These are phyloP conservation scores for Gryganskiella cystojenkinii DNA, from an alignment of 192 early-diverging fungal genomes.

Conservation along the genomic window DNA sequence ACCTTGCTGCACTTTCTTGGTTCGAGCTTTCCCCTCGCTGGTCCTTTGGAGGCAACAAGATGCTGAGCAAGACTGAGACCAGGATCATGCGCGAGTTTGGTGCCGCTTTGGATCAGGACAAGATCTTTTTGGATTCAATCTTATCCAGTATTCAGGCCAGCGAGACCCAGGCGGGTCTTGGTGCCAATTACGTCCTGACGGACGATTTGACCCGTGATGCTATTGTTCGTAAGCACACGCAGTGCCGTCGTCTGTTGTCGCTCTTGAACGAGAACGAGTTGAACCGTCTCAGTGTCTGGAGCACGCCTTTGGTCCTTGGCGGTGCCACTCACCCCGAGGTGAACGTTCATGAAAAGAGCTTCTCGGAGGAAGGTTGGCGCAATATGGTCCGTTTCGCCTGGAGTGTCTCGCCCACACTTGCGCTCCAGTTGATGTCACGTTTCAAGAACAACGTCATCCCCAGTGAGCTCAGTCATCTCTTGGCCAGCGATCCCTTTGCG, in stretches of 20 bases:
- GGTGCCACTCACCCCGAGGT: slow-evolving; percentile 25
- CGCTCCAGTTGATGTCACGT: slow-evolving; percentile 79
- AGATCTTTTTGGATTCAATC: slow-evolving; percentile 64
- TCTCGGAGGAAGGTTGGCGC: slow-evolving; percentile 78
- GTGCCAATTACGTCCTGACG: slow-evolving; percentile 34
- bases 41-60: slow-evolving; percentile 82
- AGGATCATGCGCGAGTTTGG: slow-evolving; percentile 75
- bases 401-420: slow-evolving; percentile 83
- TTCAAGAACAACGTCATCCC: slow-evolving; percentile 79
- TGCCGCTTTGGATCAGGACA: slow-evolving; percentile 68
- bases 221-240: slow-evolving; percentile 59
- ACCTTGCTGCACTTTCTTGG: slow-evolving; percentile 84
- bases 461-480: slow-evolving; percentile 70
- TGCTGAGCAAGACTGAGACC: slow-evolving; percentile 68
- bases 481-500: slow-evolving; percentile 70
- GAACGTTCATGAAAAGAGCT: slow-evolving; percentile 41
- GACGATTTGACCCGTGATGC: slow-evolving; percentile 63
- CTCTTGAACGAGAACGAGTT: slow-evolving; percentile 93
- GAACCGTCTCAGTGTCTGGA: slow-evolving; percentile 85
- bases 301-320: slow-evolving; percentile 66
- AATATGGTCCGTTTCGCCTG: slow-evolving; percentile 83
- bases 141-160: slow-evolving; percentile 53
- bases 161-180: slow-evolving; percentile 22
- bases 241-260: slow-evolving; percentile 73
- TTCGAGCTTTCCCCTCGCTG: slow-evolving; percentile 82